phyloP scores from a whole-genome alignment of 352 stramenopile species.

The Globisporangium canariense region DNA sequence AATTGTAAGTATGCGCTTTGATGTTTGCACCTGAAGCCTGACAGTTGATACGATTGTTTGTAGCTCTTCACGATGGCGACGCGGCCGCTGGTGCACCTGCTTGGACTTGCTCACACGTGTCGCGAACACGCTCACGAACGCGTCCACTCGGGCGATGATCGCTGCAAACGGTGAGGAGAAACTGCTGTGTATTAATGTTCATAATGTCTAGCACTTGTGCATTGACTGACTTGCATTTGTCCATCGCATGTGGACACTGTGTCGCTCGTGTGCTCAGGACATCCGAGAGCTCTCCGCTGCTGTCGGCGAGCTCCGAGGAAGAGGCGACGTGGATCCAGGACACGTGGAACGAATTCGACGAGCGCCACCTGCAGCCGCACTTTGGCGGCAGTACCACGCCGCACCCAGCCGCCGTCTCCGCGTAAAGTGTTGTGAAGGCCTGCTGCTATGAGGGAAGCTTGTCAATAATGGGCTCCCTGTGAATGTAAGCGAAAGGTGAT shows the following conservation, averaged over 20 bases:
- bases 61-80: constrained; percentile 33
- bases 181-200: background rate
- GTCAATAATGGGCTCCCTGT: too few relatives aligned
- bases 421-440: background rate
- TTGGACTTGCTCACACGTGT: constrained; percentile 27
- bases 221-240: background rate
- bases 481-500: too few relatives aligned
- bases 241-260: background rate
- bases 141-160: background rate
- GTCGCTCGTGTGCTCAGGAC: background rate
- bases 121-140: constrained; percentile 22
- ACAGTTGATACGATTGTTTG: background rate
- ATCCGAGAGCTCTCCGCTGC: constrained; percentile 21
- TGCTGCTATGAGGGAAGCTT: background rate
- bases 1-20: too few relatives aligned
- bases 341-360: constrained; percentile 55
- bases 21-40: too few relatives aligned
- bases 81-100: constrained; percentile 21
- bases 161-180: background rate
- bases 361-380: constrained; percentile 62
- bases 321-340: constrained; percentile 44
- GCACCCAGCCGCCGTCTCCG: constrained; percentile 8
- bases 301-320: constrained; percentile 24
- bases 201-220: background rate
- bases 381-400: constrained; percentile 42